Conservation (phyloP, 2,329 filamentous ascomycete genomes). For the Passalora sequoiae region DNA sequence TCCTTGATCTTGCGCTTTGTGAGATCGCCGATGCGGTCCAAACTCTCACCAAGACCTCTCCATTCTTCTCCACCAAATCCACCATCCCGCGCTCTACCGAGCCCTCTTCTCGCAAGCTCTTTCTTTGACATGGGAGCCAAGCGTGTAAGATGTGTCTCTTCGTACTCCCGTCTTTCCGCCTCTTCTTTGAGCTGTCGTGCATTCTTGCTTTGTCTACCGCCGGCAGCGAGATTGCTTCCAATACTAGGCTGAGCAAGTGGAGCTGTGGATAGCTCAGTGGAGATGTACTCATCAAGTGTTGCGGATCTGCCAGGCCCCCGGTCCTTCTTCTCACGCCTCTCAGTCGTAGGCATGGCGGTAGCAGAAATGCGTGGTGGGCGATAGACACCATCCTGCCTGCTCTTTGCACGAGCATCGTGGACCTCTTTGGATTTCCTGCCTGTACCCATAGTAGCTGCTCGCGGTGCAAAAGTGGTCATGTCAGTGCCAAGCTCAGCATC, state of each 20-base stretch:
- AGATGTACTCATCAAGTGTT: conserved; percentile 88
- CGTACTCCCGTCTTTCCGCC: conserved; percentile 74
- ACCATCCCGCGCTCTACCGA: conserved; percentile 40
- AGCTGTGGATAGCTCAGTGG: conserved; percentile 73
- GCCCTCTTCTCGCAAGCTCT: conserved; percentile 61
- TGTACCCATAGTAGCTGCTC: conserved; percentile 45
- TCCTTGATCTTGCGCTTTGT: conserved; percentile 63
- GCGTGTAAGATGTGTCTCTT: conserved; percentile 87
- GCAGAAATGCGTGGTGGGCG: conserved; percentile 82
- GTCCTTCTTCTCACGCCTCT: conserved; percentile 55
- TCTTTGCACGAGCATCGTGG: conserved; percentile 29
- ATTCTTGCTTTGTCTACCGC: conserved; percentile 75
- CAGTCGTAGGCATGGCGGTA: conserved; percentile 61
- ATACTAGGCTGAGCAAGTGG: conserved; percentile 85
- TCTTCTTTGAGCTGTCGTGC: conserved; percentile 71
- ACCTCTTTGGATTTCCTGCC: conserved; percentile 12
- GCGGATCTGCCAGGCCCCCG: conserved; percentile 66
- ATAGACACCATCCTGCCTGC: conserved; percentile 65
- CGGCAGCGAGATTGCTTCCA: conserved; percentile 73
- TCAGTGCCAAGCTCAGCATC: conserved; percentile 45
- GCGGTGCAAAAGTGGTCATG: conserved; percentile 59
- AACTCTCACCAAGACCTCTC: conserved; percentile 75
- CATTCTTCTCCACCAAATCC: conserved; percentile 92
- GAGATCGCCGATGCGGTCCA: conserved; percentile 78
- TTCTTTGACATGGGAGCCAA: conserved; percentile 85